phyloP scores from a whole-genome alignment of 257 asterid genomes.

The Striga asiatica region DNA sequence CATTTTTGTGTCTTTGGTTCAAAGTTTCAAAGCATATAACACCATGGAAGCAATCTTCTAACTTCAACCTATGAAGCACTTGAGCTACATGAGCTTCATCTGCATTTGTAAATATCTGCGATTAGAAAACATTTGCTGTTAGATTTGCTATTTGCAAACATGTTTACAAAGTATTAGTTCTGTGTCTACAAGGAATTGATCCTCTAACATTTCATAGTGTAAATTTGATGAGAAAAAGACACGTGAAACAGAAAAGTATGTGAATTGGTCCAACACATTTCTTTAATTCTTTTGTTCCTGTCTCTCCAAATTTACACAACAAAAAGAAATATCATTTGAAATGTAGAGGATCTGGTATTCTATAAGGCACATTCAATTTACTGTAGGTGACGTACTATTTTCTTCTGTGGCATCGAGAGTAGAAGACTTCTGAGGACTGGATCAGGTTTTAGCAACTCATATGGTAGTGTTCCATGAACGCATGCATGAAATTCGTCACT shows the following conservation, averaged over 20 bases:
- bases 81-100: conserved; percentile 60
- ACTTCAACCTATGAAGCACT: conserved; percentile 54
- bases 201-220: too few species aligned
- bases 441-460: conserved; percentile 63
- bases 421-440: conserved; percentile 59
- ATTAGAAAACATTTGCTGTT: too few species aligned
- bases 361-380: neutral
- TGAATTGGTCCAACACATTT: too few species aligned
- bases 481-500: conserved; percentile 66
- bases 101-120: conserved; percentile 66
- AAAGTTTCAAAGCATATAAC: conserved; percentile 85
- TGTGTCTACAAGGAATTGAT: too few species aligned
- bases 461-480: conserved; percentile 82
- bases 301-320: too few species aligned
- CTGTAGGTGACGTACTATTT: conserved; percentile 38
- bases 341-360: too few species aligned
- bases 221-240: too few species aligned
- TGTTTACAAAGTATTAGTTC: too few species aligned
- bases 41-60: conserved; percentile 85
- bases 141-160: too few species aligned
- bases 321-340: too few species aligned
- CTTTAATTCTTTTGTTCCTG: too few species aligned
- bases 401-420: conserved; percentile 68
- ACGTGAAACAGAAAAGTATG: too few species aligned
- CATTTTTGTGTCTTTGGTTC: conserved; percentile 30